phyloP scores from a whole-genome alignment of 2,329 filamentous ascomycete genomes.

The Phoma sp. region DNA sequence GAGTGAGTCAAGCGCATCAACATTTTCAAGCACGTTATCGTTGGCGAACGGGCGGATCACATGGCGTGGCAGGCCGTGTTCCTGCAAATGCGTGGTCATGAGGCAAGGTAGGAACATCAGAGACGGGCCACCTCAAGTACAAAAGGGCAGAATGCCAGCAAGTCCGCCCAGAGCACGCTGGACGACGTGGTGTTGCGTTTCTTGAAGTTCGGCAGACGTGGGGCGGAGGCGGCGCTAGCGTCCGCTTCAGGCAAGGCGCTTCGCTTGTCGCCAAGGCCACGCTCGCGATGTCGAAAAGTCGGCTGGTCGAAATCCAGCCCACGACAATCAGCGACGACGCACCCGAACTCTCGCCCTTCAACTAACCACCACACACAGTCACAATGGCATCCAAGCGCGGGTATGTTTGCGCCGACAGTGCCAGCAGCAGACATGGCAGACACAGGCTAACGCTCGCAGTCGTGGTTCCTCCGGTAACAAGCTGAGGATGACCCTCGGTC shows the following conservation, averaged over 20 bases:
- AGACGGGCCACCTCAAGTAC: no score
- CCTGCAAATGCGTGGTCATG: no score
- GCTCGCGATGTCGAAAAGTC: neutral
- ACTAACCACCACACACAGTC: conserved; percentile 30
- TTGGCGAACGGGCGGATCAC: neutral
- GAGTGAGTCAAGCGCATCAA: conserved; percentile 16
- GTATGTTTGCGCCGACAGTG: conserved; percentile 35
- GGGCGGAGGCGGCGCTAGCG: neutral
- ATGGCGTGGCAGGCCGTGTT: neutral
- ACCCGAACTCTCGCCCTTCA: conserved; percentile 29
- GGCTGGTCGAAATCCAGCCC: neutral
- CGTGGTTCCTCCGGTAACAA: conserved; percentile 96
- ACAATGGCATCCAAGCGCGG: conserved; percentile 52
- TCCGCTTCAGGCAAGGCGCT: conserved; percentile 3
- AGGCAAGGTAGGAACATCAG: no score
- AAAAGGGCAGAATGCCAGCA: no score
- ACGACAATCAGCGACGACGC: conserved; percentile 40
- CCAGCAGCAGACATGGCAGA: neutral
- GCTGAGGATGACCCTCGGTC: conserved; percentile 99
- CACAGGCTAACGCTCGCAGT: conserved; percentile 52
- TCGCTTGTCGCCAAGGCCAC: conserved; percentile 7
- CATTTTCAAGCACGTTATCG: conserved; percentile 18
- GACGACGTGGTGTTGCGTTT: conserved; percentile 11
- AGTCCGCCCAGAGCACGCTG: neutral
- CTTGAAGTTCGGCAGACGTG: neutral